Evolutionary conservation across 140 eudicot genomes (phyloP).

Genomic region (Ambrosia hybrid): DNA sequence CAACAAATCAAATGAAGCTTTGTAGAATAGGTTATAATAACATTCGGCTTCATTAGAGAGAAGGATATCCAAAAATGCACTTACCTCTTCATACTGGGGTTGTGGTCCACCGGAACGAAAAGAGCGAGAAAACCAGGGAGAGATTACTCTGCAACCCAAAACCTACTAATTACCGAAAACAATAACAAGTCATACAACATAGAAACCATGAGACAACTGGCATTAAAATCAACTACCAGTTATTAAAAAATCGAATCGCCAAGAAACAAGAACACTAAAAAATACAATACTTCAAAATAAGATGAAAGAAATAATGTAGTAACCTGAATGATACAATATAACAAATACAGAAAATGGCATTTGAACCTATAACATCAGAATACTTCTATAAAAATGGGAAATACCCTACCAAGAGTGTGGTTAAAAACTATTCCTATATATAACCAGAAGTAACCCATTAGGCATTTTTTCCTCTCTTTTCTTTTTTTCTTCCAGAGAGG

Average conservation of each 20-base stretch:
- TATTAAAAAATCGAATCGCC: background rate
- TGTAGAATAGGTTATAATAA: too few relatives aligned
- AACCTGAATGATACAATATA: background rate
- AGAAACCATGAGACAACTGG: conserved; percentile 16
- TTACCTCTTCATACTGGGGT: conserved; percentile 51
- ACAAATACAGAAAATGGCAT: background rate
- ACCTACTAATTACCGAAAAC: conserved; percentile 67
- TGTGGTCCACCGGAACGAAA: conserved; percentile 45
- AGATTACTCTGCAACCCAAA: conserved; percentile 63
- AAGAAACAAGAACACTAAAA: background rate
- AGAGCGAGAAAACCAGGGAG: conserved; percentile 53
- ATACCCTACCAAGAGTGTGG: background rate
- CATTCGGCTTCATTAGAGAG: background rate
- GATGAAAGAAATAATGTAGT: background rate
- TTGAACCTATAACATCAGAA: too few relatives aligned
- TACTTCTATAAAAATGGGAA: background rate
- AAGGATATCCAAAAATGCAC: conserved; percentile 8
- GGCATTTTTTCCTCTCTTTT: too few relatives aligned
- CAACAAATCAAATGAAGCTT: background rate
- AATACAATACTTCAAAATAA: background rate
- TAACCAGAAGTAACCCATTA: too few relatives aligned
- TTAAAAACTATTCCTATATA: too few relatives aligned
- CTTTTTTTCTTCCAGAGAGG: background rate
- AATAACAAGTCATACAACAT: conserved; percentile 24
- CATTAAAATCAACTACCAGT: background rate